Evolutionary conservation across 805 yeast genomes (phyloP).

Genomic region (Wickerhamomyces rabaulensis): DNA sequence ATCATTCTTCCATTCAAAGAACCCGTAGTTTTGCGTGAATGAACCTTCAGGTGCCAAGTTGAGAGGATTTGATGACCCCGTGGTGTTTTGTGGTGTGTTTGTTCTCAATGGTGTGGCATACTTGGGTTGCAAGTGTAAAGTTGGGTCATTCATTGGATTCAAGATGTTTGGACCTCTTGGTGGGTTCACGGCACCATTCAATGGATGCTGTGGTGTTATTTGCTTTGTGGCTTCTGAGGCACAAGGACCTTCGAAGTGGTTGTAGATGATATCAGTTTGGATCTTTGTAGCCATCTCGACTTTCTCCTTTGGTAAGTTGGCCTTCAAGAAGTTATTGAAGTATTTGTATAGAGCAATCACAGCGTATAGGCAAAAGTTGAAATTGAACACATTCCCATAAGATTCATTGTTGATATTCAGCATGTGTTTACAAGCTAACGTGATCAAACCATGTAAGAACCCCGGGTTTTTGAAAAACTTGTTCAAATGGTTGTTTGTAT

Average conservation of each 20-base stretch:
- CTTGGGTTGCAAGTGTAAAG: not conserved
- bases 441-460: conserved; percentile 11
- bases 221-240: not conserved
- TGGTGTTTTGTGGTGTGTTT: not conserved
- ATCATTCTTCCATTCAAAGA: conserved; percentile 12
- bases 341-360: conserved; percentile 12
- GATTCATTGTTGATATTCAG: conserved; percentile 10
- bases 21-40: conserved; percentile 1
- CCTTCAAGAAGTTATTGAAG: conserved; percentile 6
- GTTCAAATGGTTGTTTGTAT: conserved; percentile 3
- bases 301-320: conserved; percentile 7
- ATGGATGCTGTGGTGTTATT: not conserved
- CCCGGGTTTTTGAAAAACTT: conserved; percentile 8
- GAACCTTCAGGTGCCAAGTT: not conserved
- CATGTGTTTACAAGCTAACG: conserved; percentile 10
- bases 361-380: conserved; percentile 9
- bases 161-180: not conserved
- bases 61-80: not conserved
- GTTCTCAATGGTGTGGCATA: not conserved
- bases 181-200: not conserved
- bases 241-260: not conserved
- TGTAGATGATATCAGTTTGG: not conserved
- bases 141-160: conserved; percentile 2
- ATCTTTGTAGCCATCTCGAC: conserved; percentile 1
- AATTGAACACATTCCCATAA: conserved; percentile 11